Conservation (phyloP, 2,329 filamentous ascomycete genomes). For the Diaporthe sp. region DNA sequence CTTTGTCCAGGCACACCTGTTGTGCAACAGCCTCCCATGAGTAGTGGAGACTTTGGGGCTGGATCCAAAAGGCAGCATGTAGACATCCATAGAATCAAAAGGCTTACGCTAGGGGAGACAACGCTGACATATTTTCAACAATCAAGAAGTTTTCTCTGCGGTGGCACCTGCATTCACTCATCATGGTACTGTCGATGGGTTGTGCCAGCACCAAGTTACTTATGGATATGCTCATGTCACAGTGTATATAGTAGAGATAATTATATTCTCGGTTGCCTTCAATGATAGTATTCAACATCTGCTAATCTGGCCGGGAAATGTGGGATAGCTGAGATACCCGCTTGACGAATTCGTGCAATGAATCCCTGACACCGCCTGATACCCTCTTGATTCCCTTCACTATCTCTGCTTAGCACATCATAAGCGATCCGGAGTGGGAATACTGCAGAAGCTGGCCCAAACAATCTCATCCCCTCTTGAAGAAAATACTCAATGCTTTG, state of each 20-base stretch:
- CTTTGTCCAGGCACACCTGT: not conserved
- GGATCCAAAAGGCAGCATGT: no score
- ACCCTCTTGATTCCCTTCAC: not conserved
- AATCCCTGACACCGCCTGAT: not conserved
- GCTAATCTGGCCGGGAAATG: not conserved
- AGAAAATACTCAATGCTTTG: not conserved
- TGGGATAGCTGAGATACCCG: not conserved
- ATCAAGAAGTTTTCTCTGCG: not conserved
- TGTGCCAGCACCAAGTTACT: not conserved
- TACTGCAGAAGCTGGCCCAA: conserved; percentile 6
- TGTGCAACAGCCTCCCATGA: not conserved
- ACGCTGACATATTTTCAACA: not conserved
- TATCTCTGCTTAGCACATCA: not conserved
- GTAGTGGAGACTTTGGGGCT: no score
- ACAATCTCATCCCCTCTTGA: not conserved
- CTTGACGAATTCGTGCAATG: not conserved
- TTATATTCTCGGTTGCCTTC: not conserved
- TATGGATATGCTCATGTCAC: not conserved
- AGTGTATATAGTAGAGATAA: not conserved
- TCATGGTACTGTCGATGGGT: not conserved
- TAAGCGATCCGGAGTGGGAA: not conserved
- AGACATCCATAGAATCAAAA: not conserved
- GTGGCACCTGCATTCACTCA: not conserved
- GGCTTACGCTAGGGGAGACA: not conserved
- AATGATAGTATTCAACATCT: not conserved